Evolutionary conservation across 177 flowering plant genomes (phyloP), one percentile per base, ranked within the genome.

Genomic region (Vitis hybrid): DNA sequence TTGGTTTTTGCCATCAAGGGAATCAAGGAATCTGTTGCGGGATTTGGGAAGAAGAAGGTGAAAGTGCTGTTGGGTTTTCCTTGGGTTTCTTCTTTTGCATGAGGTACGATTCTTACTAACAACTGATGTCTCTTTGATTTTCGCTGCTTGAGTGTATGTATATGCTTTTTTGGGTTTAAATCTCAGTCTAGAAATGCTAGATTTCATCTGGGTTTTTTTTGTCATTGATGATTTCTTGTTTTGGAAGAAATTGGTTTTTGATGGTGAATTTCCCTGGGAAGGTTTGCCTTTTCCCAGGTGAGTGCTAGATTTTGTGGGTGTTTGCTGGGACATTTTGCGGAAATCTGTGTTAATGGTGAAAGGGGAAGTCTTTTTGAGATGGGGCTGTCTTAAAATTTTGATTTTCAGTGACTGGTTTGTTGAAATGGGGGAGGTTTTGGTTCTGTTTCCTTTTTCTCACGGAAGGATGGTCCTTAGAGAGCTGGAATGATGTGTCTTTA

Each of bases 21-120:
- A 77, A 72, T 72, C 76, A 77, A 77, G 54, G 79, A 67, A 77
- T 77, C 79, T 72, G 73, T 67, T 75, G 56, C 24, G 22, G 55
- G 11, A 59, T 63, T 55, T 11, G 65, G 49, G 57, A 24, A 20
- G 69, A 50, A 52, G 38, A 44, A 44, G 59, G 33, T 28, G 60
- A 17, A 15, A 58, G 65, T 44, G 61, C 61, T 49, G 20, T 52
- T 59, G 66, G 66, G 70, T n/a, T 55, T 71, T 19, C 12, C 51
- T 44, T 22, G 28, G 61, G 44, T 65, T 38, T 65, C 55, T 71
- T 47, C 20, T 53, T 38, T 31, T 71, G 28, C 52, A 70, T 65
- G 57, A 66, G 75, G 69, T 72, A 59, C 50, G 69, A 12, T 68
- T 73, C 22, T 13, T 44, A 8, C 47, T 0, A 38, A 38, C 47